phyloP scores from a whole-genome alignment of 768 basidiomycete genomes.

The Boletus patriciae region DNA sequence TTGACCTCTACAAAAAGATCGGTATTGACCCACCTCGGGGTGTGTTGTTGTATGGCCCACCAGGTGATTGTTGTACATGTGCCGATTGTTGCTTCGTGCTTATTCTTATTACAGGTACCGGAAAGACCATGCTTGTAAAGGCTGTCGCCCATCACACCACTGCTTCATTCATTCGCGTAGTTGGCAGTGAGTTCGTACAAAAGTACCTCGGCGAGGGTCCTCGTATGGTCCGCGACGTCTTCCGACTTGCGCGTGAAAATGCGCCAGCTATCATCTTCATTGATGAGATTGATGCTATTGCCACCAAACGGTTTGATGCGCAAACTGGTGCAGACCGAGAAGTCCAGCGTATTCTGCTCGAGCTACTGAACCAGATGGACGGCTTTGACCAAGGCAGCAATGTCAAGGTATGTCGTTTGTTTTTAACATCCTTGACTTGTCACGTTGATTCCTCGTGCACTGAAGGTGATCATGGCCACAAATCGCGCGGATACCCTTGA shows the following conservation, averaged over 20 bases:
- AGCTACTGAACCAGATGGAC: slow-evolving; percentile 98
- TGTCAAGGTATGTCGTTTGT: slow-evolving; percentile 69
- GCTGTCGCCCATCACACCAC: slow-evolving; percentile 99
- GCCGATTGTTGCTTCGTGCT: background rate
- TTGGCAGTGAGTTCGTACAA: slow-evolving; percentile 98
- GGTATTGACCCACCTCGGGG: slow-evolving; percentile 99
- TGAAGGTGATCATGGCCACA: slow-evolving; percentile 98
- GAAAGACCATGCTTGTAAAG: slow-evolving; percentile 99
- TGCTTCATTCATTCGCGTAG: slow-evolving; percentile 96
- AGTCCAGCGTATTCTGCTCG: slow-evolving; percentile 96
- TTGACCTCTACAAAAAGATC: slow-evolving; percentile 98
- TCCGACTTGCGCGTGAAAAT: slow-evolving; percentile 96
- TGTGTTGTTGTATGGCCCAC: slow-evolving; percentile 94
- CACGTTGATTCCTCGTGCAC: background rate
- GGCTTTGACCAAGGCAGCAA: slow-evolving; percentile 99
- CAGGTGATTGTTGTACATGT: slow-evolving; percentile 53
- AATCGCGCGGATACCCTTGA: slow-evolving; percentile 98
- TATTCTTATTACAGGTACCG: slow-evolving; percentile 67
- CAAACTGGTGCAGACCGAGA: slow-evolving; percentile 99
- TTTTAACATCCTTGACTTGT: background rate
- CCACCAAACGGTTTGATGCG: slow-evolving; percentile 98
- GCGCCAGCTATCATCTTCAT: slow-evolving; percentile 99
- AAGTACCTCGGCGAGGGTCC: slow-evolving; percentile 99
- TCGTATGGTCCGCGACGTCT: slow-evolving; percentile 99
- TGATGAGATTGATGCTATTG: slow-evolving; percentile 98